Conservation (phyloP, 257 asterid genomes). For the Cinchona pubescens region DNA sequence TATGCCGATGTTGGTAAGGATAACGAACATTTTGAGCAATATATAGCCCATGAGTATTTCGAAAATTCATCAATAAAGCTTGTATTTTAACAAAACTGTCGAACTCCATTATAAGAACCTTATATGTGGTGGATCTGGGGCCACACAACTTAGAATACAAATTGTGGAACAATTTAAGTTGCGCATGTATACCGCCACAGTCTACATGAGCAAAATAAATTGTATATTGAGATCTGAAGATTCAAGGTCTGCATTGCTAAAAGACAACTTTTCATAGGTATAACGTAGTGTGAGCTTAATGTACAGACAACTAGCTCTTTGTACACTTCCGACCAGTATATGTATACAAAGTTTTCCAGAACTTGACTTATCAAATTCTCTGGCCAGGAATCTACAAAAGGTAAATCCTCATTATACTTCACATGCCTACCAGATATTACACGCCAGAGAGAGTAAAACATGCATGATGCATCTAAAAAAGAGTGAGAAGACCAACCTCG, state of each 20-base stretch:
- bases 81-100: background rate
- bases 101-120: background rate
- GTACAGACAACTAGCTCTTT: background rate
- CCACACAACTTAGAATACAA: no score
- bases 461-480: background rate
- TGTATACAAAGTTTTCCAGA: background rate
- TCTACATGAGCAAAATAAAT: no score
- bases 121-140: background rate
- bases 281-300: background rate
- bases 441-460: slow-evolving; percentile 3
- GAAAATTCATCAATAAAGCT: background rate
- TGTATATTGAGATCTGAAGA: no score
- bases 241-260: background rate
- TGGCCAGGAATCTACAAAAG: background rate
- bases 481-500: slow-evolving; percentile 29
- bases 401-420: background rate
- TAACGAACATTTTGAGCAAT: background rate
- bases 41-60: background rate
- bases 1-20: background rate
- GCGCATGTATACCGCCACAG: no score
- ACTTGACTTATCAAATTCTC: no score
- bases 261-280: background rate
- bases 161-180: no score
- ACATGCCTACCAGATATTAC: background rate
- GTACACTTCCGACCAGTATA: background rate